Evolutionary conservation across 1,284 basidiomycete species (phyloP).

Genomic region (Mycena sp.): DNA sequence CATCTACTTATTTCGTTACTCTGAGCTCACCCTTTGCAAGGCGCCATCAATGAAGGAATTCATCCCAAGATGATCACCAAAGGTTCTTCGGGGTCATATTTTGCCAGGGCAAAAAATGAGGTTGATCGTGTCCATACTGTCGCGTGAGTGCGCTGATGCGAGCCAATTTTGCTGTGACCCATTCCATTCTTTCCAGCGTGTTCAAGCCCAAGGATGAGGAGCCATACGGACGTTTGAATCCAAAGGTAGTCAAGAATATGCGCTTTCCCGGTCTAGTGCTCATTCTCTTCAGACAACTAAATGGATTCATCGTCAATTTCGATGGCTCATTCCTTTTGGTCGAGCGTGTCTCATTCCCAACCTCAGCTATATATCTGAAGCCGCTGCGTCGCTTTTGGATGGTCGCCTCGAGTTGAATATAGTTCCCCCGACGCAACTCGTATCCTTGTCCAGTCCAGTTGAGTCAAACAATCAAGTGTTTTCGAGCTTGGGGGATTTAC

Average conservation of each 20-base stretch:
- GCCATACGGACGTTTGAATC: constrained; percentile 85
- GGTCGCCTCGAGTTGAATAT: constrained; percentile 79
- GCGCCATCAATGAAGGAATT: constrained; percentile 76
- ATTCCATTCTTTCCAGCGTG: too few species aligned
- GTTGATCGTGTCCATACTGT: constrained; percentile 74
- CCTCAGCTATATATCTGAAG: constrained; percentile 51
- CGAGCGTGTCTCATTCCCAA: constrained; percentile 88
- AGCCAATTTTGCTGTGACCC: too few species aligned
- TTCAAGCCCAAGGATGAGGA: constrained; percentile 95
- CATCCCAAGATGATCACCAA: constrained; percentile 91
- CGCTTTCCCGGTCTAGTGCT: neutral
- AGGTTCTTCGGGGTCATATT: constrained; percentile 89
- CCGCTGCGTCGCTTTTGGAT: constrained; percentile 89
- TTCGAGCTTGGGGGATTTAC: neutral
- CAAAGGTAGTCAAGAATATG: constrained; percentile 60
- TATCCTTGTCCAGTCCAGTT: constrained; percentile 82
- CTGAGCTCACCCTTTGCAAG: constrained; percentile 20
- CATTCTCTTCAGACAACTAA: constrained; percentile 76
- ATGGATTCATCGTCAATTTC: constrained; percentile 88
- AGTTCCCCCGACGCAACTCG: constrained; percentile 88
- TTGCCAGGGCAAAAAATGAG: constrained; percentile 79
- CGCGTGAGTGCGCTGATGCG: too few species aligned
- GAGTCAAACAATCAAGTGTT: constrained; percentile 35
- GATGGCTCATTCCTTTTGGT: constrained; percentile 88
- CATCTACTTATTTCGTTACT: neutral